phyloP scores from a whole-genome alignment of 148 eudicot genomes.

The Simmondsia chinensis region DNA sequence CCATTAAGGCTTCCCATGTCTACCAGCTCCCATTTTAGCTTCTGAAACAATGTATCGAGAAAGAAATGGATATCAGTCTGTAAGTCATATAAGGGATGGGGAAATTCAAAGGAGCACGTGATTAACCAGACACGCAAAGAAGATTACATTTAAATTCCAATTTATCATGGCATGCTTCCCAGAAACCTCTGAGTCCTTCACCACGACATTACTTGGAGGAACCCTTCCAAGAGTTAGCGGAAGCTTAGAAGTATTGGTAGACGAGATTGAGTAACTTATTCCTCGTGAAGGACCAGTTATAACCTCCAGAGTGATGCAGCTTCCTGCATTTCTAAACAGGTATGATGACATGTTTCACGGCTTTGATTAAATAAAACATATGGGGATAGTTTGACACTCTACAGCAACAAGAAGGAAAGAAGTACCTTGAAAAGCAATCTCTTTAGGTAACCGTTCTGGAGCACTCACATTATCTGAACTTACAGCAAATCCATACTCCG shows the following conservation, averaged over 20 bases:
- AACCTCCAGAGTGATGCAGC: conserved; percentile 80
- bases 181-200: conserved; percentile 87
- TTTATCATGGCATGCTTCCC: conserved; percentile 95
- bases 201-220: conserved; percentile 61
- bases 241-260: conserved; percentile 62
- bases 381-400: background rate
- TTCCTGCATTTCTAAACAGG: conserved; percentile 85
- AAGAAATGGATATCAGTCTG: conserved; percentile 1
- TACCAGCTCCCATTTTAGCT: conserved; percentile 86
- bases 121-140: background rate
- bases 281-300: conserved; percentile 77
- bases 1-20: conserved; percentile 99
- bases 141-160: conserved; percentile 71
- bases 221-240: conserved; percentile 93
- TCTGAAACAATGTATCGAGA: conserved; percentile 32
- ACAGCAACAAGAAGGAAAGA: conserved; percentile 13
- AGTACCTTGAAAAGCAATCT: conserved; percentile 31
- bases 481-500: conserved; percentile 21
- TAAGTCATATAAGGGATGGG: background rate
- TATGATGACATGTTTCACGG: conserved; percentile 50
- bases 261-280: conserved; percentile 38
- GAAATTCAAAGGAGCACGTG: background rate
- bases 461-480: conserved; percentile 22
- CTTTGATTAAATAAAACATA: conserved; percentile 14
- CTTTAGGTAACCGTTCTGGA: conserved; percentile 20